A percentile compares a stretch with the other conserved stretches of the same genome.
These are phyloP conservation scores for Speleostelium caveatum DNA, from an alignment of 78 protist species.

Conservation along the genomic window DNA sequence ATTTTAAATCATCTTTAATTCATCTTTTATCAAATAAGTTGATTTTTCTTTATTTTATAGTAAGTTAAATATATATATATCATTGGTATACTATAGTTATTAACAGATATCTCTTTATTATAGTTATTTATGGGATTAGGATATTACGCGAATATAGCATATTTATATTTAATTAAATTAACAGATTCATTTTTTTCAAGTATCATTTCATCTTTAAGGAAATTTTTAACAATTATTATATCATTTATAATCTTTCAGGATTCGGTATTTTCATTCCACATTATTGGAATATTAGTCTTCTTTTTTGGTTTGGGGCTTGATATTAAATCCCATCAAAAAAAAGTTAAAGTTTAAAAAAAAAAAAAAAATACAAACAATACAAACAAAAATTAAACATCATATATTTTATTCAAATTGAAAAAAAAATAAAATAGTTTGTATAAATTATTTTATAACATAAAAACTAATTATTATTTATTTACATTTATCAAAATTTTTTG, in stretches of 20 bases:
- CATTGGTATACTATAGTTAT: neutral
- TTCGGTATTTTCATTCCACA: conserved; percentile 8
- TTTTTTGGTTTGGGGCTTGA: conserved; percentile 13
- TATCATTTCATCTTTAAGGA: conserved; percentile 40
- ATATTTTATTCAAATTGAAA: no score
- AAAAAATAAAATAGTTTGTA: no score
- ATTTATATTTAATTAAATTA: conserved; percentile 31
- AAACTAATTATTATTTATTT: no score
- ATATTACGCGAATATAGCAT: conserved; percentile 67
- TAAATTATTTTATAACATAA: no score
- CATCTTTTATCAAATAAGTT: conserved; percentile 1
- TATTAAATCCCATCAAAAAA: neutral
- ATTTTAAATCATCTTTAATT: conserved; percentile 4
- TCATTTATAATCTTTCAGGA: conserved; percentile 51
- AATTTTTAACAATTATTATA: conserved; percentile 49
- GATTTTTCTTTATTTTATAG: neutral
- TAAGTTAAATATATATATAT: neutral
- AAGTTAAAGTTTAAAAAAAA: neutral
- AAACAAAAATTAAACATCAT: neutral
- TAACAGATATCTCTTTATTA: neutral
- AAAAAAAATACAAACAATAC: no score
- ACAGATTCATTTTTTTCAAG: conserved; percentile 56
- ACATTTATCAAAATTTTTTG: no score
- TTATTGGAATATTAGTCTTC: conserved; percentile 26
- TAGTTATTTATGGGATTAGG: conserved; percentile 40